Base-by-base conservation (phyloP, 2,329 filamentous ascomycete species). In the Ustulina deusta region DNA sequence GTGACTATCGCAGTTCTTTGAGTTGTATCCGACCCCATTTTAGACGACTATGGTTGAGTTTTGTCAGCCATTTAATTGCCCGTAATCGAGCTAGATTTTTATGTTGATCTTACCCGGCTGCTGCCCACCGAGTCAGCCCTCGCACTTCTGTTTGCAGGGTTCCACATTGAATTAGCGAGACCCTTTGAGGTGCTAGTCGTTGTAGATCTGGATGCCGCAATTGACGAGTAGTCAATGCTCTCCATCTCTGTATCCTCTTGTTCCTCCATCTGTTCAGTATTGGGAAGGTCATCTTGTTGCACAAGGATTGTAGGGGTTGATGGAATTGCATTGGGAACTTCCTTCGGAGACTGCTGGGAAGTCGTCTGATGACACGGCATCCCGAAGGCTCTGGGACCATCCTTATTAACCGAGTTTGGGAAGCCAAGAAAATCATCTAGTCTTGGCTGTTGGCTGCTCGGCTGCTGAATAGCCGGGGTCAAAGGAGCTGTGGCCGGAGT, bases 141-240 rank as follows among this genome's bases (percentile, higher is more conserved):
- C 22, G 2, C 29, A 29, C 58, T 51, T 29, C 44, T 38, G 13
- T 69, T 69, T 36, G 56, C 61, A 10, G 67, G 64, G 17, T 69
- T 68, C 68, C 65, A 70, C 9, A 48, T 62, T 34, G 68, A 70
- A 58, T 20, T 36, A 46, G 61, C 55, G n/a, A 70, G 55, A n/a
- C 62, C 61, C 61, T 52, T 60, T 40, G 17, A 20, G 13, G n/a
- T 51, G 7, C 22, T 27, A 10, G 51, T 36, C 6, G 22, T 25
- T 22, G n/a, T 32, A 1, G 34, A 36, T 13, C 58, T 55, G 3
- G 46, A 34, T 38, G 36, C 22, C 6, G 25, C 10, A 10, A 15
- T 11, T 32, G 36, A 38, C 4, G 25, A 17, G 27, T 20, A 13
- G n/a, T 67, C 44, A 13, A 10, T 17, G 7, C 20, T 29, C 3